Evolutionary conservation across 1,284 basidiomycete genomes (phyloP), one percentile per base, ranked within the genome.

Genomic region (Sphaerobolus stellatus): DNA sequence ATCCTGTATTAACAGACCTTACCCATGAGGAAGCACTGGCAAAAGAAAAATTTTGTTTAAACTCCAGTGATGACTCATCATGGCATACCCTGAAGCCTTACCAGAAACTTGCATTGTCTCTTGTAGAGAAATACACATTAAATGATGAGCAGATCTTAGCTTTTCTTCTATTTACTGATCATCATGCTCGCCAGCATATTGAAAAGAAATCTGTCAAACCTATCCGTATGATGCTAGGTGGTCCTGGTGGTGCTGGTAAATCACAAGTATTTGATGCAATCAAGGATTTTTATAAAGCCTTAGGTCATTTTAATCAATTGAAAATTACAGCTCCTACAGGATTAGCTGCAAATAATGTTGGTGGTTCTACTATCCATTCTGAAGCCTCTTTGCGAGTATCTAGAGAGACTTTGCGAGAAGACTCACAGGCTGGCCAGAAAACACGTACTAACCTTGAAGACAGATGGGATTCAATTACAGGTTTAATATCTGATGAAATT

Each of bases 161-260:
- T 31, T 49, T 49, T 49, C 29, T 49, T 7, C 5, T 49, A 11
- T 24, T 49, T n/a, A 9, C 27, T 33, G 48, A 49, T 22, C 48
- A 33, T 25, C 31, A 49, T 33, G 29, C 28, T 30, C 18, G 16
- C 30, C 22, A 49, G 25, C 13, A 27, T 9, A n/a, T n/a, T n/a
- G n/a, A n/a, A n/a, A n/a, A n/a, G n/a, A n/a, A n/a, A n/a, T n/a
- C n/a, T n/a, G n/a, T n/a, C n/a, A n/a, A n/a, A n/a, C 40, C 40
- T 6, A n/a, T 49, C 5, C 30, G 29, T 33, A 7, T 49, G 9
- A 49, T 49, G 27, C 30, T 49, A 49, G 13, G 7, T 33, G 29
- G 48, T 5, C 48, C 48, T 33, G 48, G 48, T 49, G 48, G 48
- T 28, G 31, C 48, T n/a, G 48, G 48, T 16, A 49, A 49, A 49